Base-by-base conservation (phyloP, 2,329 filamentous ascomycete species). In the Neofusicoccum ribis region DNA sequence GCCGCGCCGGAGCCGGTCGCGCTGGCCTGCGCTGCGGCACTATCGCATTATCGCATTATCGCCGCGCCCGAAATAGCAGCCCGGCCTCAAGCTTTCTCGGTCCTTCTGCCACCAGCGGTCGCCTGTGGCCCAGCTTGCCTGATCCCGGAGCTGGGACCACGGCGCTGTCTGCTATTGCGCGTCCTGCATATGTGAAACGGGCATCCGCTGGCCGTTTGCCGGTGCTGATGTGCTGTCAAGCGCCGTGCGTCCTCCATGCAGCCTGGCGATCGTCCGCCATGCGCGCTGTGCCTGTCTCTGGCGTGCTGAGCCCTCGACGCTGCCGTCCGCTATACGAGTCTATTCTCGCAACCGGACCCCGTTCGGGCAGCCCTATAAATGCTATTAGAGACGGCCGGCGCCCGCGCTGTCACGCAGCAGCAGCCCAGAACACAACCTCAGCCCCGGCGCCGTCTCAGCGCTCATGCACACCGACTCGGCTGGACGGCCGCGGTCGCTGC, bases 141-240 rank as follows among this genome's bases (percentile, higher is more conserved):
- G 39, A 46, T 58, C 23, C 54, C 39, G 54, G 37, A 44, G 54
- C 41, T 39, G 54, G 54, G 54, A 34, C 39, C 52, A 43, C 52
- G 12, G 52, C 11, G 39, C 37, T 27, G 27, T 5, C 41, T 27
- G 39, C 39, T 27, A 34, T 59, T 47, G 56, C 56, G 56, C 31
- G 41, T 34, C 56, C 41, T 47, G 56, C 56, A 60, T 17, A 36
- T 47, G 41, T 60, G 56, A 60, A 60, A 60, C 56, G 54, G 39
- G 51, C 17, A 23, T 58, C 56, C 31, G 41, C 31, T 60, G 41
- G 27, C 56, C 41, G 47, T 17, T 17, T 37, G 50, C 50, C 50
- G 34, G 15, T 23, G 34, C 15, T 47, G 56, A 60, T 31, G 27
- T 31, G 27, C 27, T 31, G 27, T 60, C 56, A 47, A 60, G 56